Base-by-base conservation (phyloP, 768 basidiomycete genomes). In the Agaricus sinodeliciosus region DNA sequence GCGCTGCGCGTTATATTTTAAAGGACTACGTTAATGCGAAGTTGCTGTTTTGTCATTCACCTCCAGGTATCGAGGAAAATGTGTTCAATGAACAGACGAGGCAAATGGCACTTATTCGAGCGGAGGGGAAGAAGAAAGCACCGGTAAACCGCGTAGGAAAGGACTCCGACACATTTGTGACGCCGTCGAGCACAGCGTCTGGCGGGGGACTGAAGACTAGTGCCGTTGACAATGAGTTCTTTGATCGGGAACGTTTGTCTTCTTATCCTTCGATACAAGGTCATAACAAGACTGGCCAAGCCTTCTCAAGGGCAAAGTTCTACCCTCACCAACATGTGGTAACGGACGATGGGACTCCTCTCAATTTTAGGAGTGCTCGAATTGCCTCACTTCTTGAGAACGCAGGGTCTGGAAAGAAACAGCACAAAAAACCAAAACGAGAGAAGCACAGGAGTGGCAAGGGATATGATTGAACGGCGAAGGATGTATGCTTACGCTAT, bases 21-120 rank as follows among this genome's bases (percentile, higher is more conserved):
- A 99, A 99, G 67, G 96, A 99, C 70, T 99, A 94, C 63, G 94
- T 98, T 55, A 94, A 88, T 60, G 96, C 90, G 22, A 93, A 91
- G 61, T 76, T 99, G 0, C 76, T 98, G 8, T 97, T 80, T 66
- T 93, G 90, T 58, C 88, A 95, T 58, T 82, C 91, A 13, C 90
- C 95, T n/a, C 92, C 94, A 1, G 81, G 71, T 9, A 67, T 80
- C 3, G 63, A 78, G 1, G 78, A 84, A 27, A 75, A 79, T 44
- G 72, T 72, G 1, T 98, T 94, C 74, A 98, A 98, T 68, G 64
- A 75, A 47, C 72, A 77, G 43, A 86, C 84, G 11, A 80, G 87
- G 50, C 74, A 81, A 43, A 67, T 82, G 18, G 76, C 81, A 1
- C 68, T 94, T 9, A 65, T 69, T 9, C 77, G 82, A 19, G 76